Percentiles rank a stretch among this genome's conserved stretches.
Evolutionary conservation across 2,329 filamentous ascomycete species (phyloP).

Genomic region (Penicillium hesseltinei): DNA sequence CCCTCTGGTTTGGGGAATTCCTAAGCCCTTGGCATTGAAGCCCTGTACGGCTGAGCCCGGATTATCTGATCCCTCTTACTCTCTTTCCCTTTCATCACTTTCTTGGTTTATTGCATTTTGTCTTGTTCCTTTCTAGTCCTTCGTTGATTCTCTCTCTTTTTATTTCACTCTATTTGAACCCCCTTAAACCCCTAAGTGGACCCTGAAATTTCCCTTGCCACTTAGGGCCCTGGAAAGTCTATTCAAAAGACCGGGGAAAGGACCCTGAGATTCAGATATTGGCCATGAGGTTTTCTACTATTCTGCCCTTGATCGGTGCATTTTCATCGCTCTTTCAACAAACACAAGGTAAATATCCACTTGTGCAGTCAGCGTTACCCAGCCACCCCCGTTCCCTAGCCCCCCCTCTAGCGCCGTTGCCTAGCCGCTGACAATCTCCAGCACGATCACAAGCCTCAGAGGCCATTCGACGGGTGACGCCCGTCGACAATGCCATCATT

Average conservation of each 20-base stretch:
- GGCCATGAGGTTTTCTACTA: conserved; percentile 22
- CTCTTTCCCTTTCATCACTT: background rate
- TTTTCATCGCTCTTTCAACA: conserved; percentile 16
- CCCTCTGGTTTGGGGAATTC: conserved; percentile 9
- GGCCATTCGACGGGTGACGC: conserved; percentile 70
- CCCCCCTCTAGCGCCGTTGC: background rate
- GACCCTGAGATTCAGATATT: background rate
- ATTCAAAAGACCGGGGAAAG: conserved; percentile 9
- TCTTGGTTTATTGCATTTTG: background rate
- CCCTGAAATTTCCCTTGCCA: conserved; percentile 7
- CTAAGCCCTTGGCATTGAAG: conserved; percentile 14
- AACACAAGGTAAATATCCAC: conserved; percentile 15
- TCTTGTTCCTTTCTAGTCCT: background rate
- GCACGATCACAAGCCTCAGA: conserved; percentile 73
- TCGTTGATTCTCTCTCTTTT: background rate
- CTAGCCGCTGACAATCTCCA: conserved; percentile 25
- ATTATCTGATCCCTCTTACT: conserved; percentile 2
- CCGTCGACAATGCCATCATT: conserved; percentile 72
- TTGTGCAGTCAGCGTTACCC: no score
- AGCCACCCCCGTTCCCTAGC: background rate
- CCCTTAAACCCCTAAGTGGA: background rate
- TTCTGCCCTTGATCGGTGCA: conserved; percentile 19
- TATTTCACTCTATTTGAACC: no score
- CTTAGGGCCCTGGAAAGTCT: conserved; percentile 18
- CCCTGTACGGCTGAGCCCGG: background rate